Evolutionary conservation across 306 rosid species (phyloP), one percentile per base, ranked within the genome.

Genomic region (Cucumis melo): DNA sequence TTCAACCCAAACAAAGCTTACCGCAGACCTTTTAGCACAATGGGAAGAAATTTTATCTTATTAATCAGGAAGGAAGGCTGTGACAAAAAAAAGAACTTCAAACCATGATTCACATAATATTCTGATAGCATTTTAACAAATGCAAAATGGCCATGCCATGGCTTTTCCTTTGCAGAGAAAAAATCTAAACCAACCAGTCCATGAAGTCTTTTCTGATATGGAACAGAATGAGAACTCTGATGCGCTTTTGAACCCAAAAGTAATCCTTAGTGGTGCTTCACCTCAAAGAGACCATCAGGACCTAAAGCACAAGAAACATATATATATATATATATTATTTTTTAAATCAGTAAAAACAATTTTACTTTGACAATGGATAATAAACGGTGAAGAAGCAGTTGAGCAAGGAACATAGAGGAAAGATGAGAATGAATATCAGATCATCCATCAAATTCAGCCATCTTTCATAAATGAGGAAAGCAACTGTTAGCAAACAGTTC

Each of bases 241-340:
- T 55, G 15, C 46, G 57, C 41, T 71, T 56, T 70, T 24, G 8
- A 60, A 76, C 70, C 70, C 38, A 76, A 59, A 13, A 12, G 32
- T 19, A 10, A 19, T 61, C 51, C 78, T 78, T 78, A 87, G 83
- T 87, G 90, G n/a, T 74, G 36, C 81, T 87, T 87, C n/a, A 0
- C 1, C 80, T 87, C 91, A 24, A 87, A 87, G n/a, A 87, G 86
- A 24, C 91, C 91, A 76, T 85, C 79, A 0, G 91, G 89, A 76
- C 91, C 89, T 87, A 85, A 34, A 59, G 41, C n/a, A 46, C 20
- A 41, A 27, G 29, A 46, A 54, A 38, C 15, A 51, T 4, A 16
- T 15, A 16, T 15, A 51, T 51, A 38, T 21, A 51, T 4, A 16
- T 15, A 16, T 15, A 51, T 51, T 51, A 51, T 51, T 51, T 16